A percentile compares a stretch with the other conserved stretches of the same genome.
phyloP scores from a whole-genome alignment of 1,139 yeast species.

The Yamadazyma sp. region DNA sequence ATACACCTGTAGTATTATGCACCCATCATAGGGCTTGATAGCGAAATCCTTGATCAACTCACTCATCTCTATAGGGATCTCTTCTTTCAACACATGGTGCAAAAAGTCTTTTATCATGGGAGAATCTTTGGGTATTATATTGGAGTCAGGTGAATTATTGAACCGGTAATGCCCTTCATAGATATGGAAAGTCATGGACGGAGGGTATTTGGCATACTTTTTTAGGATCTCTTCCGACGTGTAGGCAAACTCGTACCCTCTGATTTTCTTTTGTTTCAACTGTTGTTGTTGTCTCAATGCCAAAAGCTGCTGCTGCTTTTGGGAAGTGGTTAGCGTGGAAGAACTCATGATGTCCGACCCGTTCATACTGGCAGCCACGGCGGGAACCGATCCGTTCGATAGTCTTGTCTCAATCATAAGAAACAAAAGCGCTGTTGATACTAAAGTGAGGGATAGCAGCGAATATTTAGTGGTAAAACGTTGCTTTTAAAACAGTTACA shows the following conservation, averaged over 20 bases:
- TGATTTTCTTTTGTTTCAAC: slow-evolving; percentile 32
- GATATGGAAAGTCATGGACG: slow-evolving; percentile 85
- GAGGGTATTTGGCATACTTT: slow-evolving; percentile 75
- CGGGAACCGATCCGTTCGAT: neutral
- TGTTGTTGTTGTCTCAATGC: slow-evolving; percentile 39
- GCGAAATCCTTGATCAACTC: slow-evolving; percentile 88
- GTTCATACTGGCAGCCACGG: neutral
- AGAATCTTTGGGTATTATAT: slow-evolving; percentile 76
- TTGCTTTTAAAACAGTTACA: neutral
- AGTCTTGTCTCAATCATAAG: slow-evolving; percentile 1
- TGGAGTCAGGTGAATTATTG: slow-evolving; percentile 67
- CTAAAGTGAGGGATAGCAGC: neutral
- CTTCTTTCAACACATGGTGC: slow-evolving; percentile 74
- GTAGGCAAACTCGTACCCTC: slow-evolving; percentile 60
- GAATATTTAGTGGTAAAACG: neutral
- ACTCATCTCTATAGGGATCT: slow-evolving; percentile 85
- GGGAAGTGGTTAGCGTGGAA: slow-evolving; percentile 2
- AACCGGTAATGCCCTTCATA: slow-evolving; percentile 87
- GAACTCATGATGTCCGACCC: neutral
- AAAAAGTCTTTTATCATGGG: slow-evolving; percentile 80
- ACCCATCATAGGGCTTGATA: slow-evolving; percentile 82
- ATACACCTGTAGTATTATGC: slow-evolving; percentile 75
- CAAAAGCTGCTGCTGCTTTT: slow-evolving; percentile 9
- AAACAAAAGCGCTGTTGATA: too few species aligned
- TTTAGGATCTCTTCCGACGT: slow-evolving; percentile 72